Evolutionary conservation across 805 yeast genomes (phyloP), one percentile per base, ranked within the genome.

Genomic region (Nakazawaea peltata): DNA sequence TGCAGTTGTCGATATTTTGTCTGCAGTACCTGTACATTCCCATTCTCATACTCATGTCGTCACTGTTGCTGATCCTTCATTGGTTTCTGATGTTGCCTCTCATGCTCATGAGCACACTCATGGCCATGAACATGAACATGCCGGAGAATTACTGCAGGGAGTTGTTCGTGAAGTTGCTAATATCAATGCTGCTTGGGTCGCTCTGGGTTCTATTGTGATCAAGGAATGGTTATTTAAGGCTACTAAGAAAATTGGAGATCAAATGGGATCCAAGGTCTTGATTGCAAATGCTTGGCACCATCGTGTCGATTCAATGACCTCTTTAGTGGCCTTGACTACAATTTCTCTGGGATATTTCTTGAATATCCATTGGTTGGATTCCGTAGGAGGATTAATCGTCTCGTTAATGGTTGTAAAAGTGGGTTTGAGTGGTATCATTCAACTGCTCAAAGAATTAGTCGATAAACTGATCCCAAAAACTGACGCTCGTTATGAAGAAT

Each of bases 281-380:
- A 77, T 85, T 33, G 98, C 98, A 4, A 92, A 92, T 52, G 98
- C 98, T 3, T 92, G 98, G 97, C 98, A 92, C 56, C 98, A 92
- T 53, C 70, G 98, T 43, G 92, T 90, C 9, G 98, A 92, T 53
- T 81, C 95, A 1, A 56, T 92, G 47, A 94, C 97, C 1, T 85
- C 97, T 0, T 67, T 81, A 16, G 97, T 90, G 6, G 97, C 97
- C 0, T 69, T 90, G 15, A 71, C 77, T 4, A 87, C 97, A 1
- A 92, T 92, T 34, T 72, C 94, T 0, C 78, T 88, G 2, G 94
- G 96, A 23, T 79, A 82, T 45, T 64, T 85, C 41, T 71, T 87
- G 42, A 72, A 78, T 43, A 71, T 85, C 26, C 77, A 77, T 29
- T 86, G 96, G 78, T 61, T 92, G 37, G 98, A 92, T 54, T 83